phyloP scores from a whole-genome alignment of 768 basidiomycete genomes.

The Myochromella boudieri region DNA sequence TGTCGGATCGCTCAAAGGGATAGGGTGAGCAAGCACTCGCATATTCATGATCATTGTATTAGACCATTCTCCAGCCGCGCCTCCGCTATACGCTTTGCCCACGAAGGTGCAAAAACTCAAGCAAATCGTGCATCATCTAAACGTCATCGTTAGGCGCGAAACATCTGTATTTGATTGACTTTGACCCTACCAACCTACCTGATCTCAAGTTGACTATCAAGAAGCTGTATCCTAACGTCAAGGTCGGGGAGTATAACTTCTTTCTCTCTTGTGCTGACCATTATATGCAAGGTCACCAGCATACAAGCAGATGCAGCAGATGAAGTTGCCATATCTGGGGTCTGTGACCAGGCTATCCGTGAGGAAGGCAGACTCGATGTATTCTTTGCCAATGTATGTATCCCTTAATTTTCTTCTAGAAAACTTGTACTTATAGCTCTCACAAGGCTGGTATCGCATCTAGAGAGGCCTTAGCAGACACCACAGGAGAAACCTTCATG shows the following conservation, averaged over 20 bases:
- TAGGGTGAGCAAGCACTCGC: conserved; percentile 57
- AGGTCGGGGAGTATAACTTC: conserved; percentile 43
- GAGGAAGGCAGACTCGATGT: conserved; percentile 90
- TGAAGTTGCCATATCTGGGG: conserved; percentile 59
- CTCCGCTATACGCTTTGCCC: conserved; percentile 69
- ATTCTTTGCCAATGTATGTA: conserved; percentile 89
- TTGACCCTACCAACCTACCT: conserved; percentile 63
- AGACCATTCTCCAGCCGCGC: conserved; percentile 54
- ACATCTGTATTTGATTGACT: conserved; percentile 78
- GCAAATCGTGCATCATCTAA: neutral
- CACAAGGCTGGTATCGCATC: conserved; percentile 67
- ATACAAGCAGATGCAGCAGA: conserved; percentile 84
- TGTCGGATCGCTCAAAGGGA: conserved; percentile 82
- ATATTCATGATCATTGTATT: neutral
- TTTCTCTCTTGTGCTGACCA: neutral
- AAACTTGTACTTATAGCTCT: neutral
- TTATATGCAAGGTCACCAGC: conserved; percentile 63
- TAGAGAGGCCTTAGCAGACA: conserved; percentile 43
- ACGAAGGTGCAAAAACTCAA: conserved; percentile 56
- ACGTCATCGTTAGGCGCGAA: conserved; percentile 53
- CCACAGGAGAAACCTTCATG: conserved; percentile 66
- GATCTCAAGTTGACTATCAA: conserved; percentile 70
- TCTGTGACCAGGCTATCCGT: conserved; percentile 71
- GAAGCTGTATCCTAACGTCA: conserved; percentile 71
- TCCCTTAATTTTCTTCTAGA: neutral